These are phyloP conservation scores for Globisporangium acanthophoron DNA, from an alignment of 352 stramenopile species.

Conservation along the genomic window DNA sequence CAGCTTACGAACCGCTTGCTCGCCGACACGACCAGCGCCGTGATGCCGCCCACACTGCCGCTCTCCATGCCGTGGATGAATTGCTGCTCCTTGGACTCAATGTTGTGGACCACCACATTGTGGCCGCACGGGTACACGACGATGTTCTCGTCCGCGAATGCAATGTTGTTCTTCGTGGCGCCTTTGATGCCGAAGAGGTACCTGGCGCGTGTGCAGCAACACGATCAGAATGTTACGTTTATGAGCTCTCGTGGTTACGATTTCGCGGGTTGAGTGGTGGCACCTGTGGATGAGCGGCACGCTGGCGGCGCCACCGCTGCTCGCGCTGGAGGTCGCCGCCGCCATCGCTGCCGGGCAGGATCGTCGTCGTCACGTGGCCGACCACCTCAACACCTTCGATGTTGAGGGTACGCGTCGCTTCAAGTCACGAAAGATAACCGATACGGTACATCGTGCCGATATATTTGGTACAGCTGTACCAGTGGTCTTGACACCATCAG, in stretches of 20 bases:
- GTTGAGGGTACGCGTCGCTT: background rate
- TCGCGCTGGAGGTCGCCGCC: slow-evolving; percentile 1
- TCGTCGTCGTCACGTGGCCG: background rate
- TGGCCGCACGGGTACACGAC: slow-evolving; percentile 87
- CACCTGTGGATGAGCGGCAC: slow-evolving; percentile 45
- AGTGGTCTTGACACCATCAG: slow-evolving; percentile 16
- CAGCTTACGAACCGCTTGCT: slow-evolving; percentile 47
- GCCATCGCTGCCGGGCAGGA: background rate
- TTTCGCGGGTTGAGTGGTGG: background rate
- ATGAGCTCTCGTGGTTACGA: background rate
- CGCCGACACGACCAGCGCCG: slow-evolving; percentile 70
- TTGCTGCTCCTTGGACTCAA: slow-evolving; percentile 88
- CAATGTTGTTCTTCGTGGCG: slow-evolving; percentile 74
- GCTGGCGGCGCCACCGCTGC: slow-evolving; percentile 16
- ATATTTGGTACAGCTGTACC: background rate
- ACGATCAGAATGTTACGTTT: background rate
- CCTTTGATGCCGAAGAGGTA: slow-evolving; percentile 87
- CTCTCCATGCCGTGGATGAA: slow-evolving; percentile 86
- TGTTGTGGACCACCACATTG: slow-evolving; percentile 86
- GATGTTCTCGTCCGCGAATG: slow-evolving; percentile 81
- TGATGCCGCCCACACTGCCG: slow-evolving; percentile 70
- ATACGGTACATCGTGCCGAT: background rate
- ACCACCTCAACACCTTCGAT: too few relatives aligned
- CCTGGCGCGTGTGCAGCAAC: slow-evolving; percentile 15
- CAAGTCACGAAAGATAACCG: background rate